Percentiles rank a stretch among this genome's conserved stretches.
phyloP scores from a whole-genome alignment of 208 protist genomes.

The Trypanosoma avium region DNA sequence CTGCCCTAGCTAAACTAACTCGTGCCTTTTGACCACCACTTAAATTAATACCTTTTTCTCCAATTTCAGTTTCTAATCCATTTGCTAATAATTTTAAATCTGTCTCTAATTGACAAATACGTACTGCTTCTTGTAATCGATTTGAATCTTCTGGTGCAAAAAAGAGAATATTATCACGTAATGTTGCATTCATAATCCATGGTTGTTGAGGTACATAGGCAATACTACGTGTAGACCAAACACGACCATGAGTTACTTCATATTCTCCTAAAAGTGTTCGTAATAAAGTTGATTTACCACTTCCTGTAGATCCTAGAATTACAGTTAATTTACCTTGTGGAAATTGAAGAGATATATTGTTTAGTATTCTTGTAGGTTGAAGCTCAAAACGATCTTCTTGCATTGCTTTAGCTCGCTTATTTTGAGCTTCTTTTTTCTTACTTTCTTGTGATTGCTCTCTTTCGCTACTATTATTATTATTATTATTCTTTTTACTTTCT shows the following conservation, averaged over 20 bases:
- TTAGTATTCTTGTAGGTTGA: conserved; percentile 35
- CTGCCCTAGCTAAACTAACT: conserved; percentile 81
- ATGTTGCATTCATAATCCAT: conserved; percentile 92
- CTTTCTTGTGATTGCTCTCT: neutral
- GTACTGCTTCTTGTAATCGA: conserved; percentile 45
- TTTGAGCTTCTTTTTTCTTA: too few relatives aligned
- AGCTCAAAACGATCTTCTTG: conserved; percentile 30
- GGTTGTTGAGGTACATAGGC: conserved; percentile 91
- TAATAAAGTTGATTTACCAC: conserved; percentile 71
- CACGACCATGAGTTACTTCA: conserved; percentile 30
- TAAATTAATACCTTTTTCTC: conserved; percentile 88
- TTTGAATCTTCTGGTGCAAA: conserved; percentile 50
- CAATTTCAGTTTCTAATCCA: conserved; percentile 90
- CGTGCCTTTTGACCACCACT: conserved; percentile 90
- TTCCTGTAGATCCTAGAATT: conserved; percentile 68
- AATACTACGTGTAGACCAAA: conserved; percentile 39
- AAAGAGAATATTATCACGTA: conserved; percentile 93
- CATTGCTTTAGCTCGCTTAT: too few relatives aligned
- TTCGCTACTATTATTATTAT: neutral
- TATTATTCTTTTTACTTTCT: neutral
- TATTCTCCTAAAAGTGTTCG: conserved; percentile 36
- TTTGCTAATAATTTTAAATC: conserved; percentile 82
- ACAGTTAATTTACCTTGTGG: conserved; percentile 59
- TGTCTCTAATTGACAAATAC: conserved; percentile 65
- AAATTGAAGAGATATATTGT: conserved; percentile 36